Evolutionary conservation across 257 asterid species (phyloP).

Genomic region (Nemophila menziesii): DNA sequence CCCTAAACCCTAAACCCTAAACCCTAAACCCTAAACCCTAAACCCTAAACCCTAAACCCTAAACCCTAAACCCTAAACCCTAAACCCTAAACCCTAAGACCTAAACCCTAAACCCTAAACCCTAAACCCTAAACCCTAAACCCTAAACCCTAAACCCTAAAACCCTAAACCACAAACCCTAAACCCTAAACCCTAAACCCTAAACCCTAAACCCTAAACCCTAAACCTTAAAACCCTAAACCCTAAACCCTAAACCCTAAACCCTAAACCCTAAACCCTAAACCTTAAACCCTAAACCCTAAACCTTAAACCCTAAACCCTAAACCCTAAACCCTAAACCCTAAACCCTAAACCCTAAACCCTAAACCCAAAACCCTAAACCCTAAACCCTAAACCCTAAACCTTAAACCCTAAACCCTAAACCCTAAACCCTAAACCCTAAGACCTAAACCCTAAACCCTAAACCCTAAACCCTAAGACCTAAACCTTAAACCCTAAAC

Average conservation of each 20-base stretch:
- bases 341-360: conserved; percentile 10
- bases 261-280: conserved; percentile 3
- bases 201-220: conserved; percentile 5
- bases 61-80: conserved; percentile 1
- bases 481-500: conserved; percentile 14
- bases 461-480: conserved; percentile 14
- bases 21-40: conserved; percentile 9
- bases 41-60: conserved; percentile 8
- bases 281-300: not conserved
- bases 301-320: conserved; percentile 4
- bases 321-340: conserved; percentile 5
- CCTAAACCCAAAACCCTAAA: conserved; percentile 9
- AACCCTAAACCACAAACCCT: conserved; percentile 12
- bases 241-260: conserved; percentile 2
- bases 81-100: not conserved
- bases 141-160: conserved; percentile 6
- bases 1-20: conserved; percentile 6
- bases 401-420: conserved; percentile 5
- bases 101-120: conserved; percentile 3
- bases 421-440: conserved; percentile 4
- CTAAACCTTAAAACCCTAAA: conserved; percentile 7
- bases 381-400: conserved; percentile 8
- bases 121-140: not conserved
- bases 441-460: conserved; percentile 6
- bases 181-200: conserved; percentile 4